A percentile compares a stretch with the other conserved stretches of the same genome.
These are phyloP conservation scores for Fulvia fulva DNA, from an alignment of 2,329 filamentous ascomycete species.

Conservation along the genomic window DNA sequence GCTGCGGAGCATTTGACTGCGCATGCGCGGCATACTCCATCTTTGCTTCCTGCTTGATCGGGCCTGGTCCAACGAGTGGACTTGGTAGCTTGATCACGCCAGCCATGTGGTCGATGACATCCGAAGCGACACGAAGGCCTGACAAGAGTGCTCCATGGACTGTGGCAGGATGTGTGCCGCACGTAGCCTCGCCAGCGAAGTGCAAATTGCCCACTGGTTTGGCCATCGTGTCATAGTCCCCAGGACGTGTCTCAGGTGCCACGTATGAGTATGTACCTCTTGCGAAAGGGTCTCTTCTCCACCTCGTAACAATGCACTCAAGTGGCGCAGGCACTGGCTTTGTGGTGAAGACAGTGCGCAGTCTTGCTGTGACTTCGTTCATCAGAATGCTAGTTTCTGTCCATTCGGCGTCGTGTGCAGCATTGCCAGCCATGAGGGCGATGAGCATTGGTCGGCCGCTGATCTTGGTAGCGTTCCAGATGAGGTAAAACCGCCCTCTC, in stretches of 20 bases:
- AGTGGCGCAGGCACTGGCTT: slow-evolving; percentile 67
- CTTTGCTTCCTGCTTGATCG: slow-evolving; percentile 39
- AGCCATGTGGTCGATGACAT: slow-evolving; percentile 74
- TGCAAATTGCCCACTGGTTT: slow-evolving; percentile 78
- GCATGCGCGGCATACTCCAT: background rate
- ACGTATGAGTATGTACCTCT: slow-evolving; percentile 94
- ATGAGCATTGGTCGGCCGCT: slow-evolving; percentile 81
- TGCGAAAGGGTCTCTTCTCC: slow-evolving; percentile 88
- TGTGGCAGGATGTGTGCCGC: slow-evolving; percentile 90
- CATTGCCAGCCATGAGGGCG: slow-evolving; percentile 92
- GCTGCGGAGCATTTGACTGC: background rate
- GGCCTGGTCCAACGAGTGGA: slow-evolving; percentile 63
- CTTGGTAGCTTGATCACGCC: slow-evolving; percentile 74
- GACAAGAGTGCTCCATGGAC: slow-evolving; percentile 96
- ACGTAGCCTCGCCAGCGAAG: slow-evolving; percentile 96
- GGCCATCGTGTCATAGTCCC: slow-evolving; percentile 93
- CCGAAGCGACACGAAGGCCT: slow-evolving; percentile 81
- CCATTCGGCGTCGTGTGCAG: slow-evolving; percentile 81
- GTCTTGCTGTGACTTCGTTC: slow-evolving; percentile 71
- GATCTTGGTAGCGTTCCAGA: slow-evolving; percentile 92
- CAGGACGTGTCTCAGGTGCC: slow-evolving; percentile 71
- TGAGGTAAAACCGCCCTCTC: slow-evolving; percentile 92
- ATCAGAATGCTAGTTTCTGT: slow-evolving; percentile 72
- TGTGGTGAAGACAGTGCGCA: slow-evolving; percentile 68
- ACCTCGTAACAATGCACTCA: slow-evolving; percentile 86